phyloP scores from a whole-genome alignment of 495 filamentous ascomycete genomes.

The Aspergillus nidulans region DNA sequence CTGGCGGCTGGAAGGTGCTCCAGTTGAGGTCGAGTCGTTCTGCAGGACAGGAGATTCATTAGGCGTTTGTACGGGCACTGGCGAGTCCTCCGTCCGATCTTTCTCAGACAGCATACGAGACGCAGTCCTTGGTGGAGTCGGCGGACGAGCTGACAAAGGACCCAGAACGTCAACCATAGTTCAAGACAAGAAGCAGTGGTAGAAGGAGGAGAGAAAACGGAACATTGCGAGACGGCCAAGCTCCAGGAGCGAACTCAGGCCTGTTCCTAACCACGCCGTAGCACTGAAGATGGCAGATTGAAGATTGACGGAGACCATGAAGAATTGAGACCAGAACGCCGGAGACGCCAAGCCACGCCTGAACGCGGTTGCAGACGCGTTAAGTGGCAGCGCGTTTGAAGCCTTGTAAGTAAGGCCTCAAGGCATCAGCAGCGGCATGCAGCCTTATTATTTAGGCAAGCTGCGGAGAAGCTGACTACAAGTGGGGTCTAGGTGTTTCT shows the following conservation, averaged over 20 bases:
- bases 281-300: not conserved
- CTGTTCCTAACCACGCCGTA: constrained; percentile 14
- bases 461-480: constrained; percentile 12
- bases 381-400: constrained; percentile 32
- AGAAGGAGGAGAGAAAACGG: constrained; percentile 14
- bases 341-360: constrained; percentile 20
- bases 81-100: constrained; percentile 27
- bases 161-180: constrained; percentile 52
- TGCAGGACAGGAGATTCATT: constrained; percentile 46
- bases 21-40: constrained; percentile 30
- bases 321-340: constrained; percentile 8
- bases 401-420: constrained; percentile 10
- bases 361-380: constrained; percentile 35
- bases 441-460: constrained; percentile 2
- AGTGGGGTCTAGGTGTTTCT: constrained; percentile 13
- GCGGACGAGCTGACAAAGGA: constrained; percentile 51
- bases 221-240: constrained; percentile 31
- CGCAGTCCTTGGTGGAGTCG: constrained; percentile 59
- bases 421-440: constrained; percentile 16
- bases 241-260: constrained; percentile 16
- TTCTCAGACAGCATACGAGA: constrained; percentile 32
- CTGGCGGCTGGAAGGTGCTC: constrained; percentile 33
- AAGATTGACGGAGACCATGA: constrained; percentile 11
- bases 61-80: constrained; percentile 40
- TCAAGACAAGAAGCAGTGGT: constrained; percentile 19